These are phyloP conservation scores for Pyrenochaeta sp. DNA, from an alignment of 2,329 filamentous ascomycete species.

Conservation along the genomic window DNA sequence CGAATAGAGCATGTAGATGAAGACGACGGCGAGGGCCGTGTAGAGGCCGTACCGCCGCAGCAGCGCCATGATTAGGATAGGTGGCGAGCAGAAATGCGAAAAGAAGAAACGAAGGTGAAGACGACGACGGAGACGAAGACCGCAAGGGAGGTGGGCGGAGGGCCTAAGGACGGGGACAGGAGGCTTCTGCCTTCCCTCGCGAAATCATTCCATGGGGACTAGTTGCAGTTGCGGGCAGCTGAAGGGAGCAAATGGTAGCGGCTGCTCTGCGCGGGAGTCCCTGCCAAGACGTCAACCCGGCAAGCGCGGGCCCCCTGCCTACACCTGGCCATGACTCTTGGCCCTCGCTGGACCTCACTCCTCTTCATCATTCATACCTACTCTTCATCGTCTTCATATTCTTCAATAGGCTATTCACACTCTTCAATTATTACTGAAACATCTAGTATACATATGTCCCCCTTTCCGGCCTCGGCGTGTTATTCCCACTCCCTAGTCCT, in stretches of 20 bases:
- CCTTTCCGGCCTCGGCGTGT: conserved; percentile 6
- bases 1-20: conserved; percentile 48
- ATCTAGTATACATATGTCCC: too few species aligned
- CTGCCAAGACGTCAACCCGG: conserved; percentile 12
- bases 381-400: too few species aligned
- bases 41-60: conserved; percentile 49
- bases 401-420: too few species aligned
- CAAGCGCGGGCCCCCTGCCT: conserved; percentile 4
- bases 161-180: background rate
- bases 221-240: conserved; percentile 9
- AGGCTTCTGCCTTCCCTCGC: conserved; percentile 3
- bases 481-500: conserved; percentile 8
- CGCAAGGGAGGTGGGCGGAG: too few species aligned
- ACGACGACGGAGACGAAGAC: conserved; percentile 2
- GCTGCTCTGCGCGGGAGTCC: conserved; percentile 2
- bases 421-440: background rate
- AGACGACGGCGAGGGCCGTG: conserved; percentile 38
- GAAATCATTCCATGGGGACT: conserved; percentile 7
- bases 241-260: too few species aligned
- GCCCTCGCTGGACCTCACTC: too few species aligned
- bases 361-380: too few species aligned
- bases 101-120: conserved; percentile 10
- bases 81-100: too few species aligned
- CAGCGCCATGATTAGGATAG: too few species aligned
- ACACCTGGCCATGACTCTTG: too few species aligned